These are phyloP conservation scores for Dendrobium huoshanense DNA, from an alignment of 106 monocot genomes.

Conservation along the genomic window DNA sequence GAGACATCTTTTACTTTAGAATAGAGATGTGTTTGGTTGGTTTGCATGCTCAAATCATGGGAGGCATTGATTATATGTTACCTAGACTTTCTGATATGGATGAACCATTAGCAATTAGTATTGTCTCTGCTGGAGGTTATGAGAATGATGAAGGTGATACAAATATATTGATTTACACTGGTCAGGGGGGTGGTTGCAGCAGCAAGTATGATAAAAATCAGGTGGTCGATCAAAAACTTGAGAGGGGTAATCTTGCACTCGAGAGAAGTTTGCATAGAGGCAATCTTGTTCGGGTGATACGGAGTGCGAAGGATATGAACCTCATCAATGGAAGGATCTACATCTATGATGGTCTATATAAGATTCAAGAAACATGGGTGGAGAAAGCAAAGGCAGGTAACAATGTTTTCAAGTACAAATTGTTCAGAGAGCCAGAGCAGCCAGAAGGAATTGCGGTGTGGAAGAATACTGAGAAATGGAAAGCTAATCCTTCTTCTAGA, in stretches of 20 bases:
- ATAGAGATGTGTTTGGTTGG: conserved; percentile 73
- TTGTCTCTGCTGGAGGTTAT: conserved; percentile 78
- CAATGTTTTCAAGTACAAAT: conserved; percentile 70
- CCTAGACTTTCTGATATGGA: conserved; percentile 22
- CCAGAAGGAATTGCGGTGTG: conserved; percentile 52
- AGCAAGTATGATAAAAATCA: conserved; percentile 20
- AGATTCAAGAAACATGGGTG: conserved; percentile 47
- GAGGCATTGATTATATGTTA: conserved; percentile 68
- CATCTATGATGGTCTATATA: conserved; percentile 80
- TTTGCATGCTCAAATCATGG: conserved; percentile 58
- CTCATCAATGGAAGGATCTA: conserved; percentile 46
- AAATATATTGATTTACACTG: conserved; percentile 57
- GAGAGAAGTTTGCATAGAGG: conserved; percentile 53
- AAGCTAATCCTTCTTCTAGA: conserved; percentile 41
- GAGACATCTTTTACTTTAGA: conserved; percentile 81
- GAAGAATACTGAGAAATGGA: conserved; percentile 63
- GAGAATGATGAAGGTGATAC: conserved; percentile 50
- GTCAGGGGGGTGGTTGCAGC: conserved; percentile 42
- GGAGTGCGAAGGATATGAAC: conserved; percentile 41
- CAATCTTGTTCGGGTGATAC: conserved; percentile 51
- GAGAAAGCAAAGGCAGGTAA: conserved; percentile 60
- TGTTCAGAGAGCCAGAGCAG: conserved; percentile 56
- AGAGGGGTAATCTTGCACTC: conserved; percentile 76
- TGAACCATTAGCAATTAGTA: conserved; percentile 59
- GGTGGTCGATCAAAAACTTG: conserved; percentile 68